Conservation (phyloP, 306 rosid genomes). For the Biancaea sappan region DNA sequence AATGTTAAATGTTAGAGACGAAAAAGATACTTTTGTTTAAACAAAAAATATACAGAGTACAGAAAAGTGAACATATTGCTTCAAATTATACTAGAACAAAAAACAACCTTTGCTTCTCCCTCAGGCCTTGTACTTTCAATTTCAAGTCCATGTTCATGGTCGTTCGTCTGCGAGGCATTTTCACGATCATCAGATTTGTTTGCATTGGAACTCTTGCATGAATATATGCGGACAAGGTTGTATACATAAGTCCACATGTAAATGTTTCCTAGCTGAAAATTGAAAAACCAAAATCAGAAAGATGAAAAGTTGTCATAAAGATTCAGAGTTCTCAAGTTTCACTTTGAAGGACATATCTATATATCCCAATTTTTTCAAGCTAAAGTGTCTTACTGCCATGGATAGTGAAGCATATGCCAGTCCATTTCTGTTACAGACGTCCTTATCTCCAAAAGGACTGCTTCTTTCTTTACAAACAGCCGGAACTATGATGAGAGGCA, state of each 20-base stretch:
- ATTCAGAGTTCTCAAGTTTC: neutral
- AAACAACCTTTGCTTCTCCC: slow-evolving; percentile 19
- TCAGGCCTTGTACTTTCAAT: neutral
- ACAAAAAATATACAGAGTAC: neutral
- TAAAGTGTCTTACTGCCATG: slow-evolving; percentile 40
- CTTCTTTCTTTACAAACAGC: slow-evolving; percentile 32
- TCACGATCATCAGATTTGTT: slow-evolving; percentile 20
- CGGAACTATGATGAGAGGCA: slow-evolving; percentile 41
- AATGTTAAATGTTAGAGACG: too few species aligned
- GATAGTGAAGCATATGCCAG: slow-evolving; percentile 40
- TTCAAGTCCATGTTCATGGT: neutral
- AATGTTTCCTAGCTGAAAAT: slow-evolving; percentile 34
- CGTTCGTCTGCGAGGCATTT: neutral
- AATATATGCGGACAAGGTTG: slow-evolving; percentile 38
- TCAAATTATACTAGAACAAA: neutral
- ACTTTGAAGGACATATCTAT: neutral
- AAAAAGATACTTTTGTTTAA: too few species aligned
- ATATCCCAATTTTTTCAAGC: neutral
- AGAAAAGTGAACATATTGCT: neutral
- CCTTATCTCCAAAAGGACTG: slow-evolving; percentile 40
- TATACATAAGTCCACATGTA: slow-evolving; percentile 45
- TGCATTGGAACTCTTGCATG: slow-evolving; percentile 26
- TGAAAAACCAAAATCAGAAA: slow-evolving; percentile 18
- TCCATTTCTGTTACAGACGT: slow-evolving; percentile 27
- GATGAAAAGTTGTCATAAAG: neutral